Evolutionary conservation across 371 early-diverging fungal species (phyloP).

Genomic region (Mucor racemosus): DNA sequence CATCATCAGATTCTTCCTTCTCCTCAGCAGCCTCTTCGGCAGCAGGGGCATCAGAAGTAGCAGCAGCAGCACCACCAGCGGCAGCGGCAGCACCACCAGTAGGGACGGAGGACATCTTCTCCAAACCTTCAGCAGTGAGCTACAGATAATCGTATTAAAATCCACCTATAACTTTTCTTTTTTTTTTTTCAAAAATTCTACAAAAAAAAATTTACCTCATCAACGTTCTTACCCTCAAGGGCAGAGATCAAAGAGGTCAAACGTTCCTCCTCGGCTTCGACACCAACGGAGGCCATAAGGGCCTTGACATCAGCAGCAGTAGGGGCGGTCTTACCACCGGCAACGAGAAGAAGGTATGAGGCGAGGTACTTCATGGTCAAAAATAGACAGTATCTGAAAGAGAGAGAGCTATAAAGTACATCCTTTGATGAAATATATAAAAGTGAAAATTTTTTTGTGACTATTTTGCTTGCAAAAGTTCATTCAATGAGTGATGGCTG

Average conservation of each 20-base stretch:
- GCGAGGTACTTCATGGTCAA: constrained; percentile 92
- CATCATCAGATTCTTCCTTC: constrained; percentile 91
- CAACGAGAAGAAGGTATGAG: constrained; percentile 93
- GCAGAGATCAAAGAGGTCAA: constrained; percentile 77
- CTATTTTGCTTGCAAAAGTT: constrained; percentile 6
- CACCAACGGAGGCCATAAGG: constrained; percentile 91
- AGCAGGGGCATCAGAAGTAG: constrained; percentile 56
- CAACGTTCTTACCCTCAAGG: constrained; percentile 89
- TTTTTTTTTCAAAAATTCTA: no score
- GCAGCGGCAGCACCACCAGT: constrained; percentile 86
- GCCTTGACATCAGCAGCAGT: constrained; percentile 79
- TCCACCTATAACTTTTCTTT: no score
- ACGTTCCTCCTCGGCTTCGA: constrained; percentile 88
- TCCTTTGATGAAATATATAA: background rate
- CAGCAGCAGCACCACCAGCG: constrained; percentile 59
- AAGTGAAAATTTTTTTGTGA: constrained; percentile 19
- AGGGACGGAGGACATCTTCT: constrained; percentile 95
- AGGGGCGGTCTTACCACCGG: constrained; percentile 89
- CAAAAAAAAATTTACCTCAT: constrained; percentile 60
- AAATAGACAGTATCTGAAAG: constrained; percentile 27
- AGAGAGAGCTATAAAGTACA: constrained; percentile 11
- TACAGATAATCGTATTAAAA: constrained; percentile 13
- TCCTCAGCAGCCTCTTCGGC: constrained; percentile 59
- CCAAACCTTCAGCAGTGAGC: constrained; percentile 88
- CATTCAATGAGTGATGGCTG: background rate